Percentiles rank a stretch among this genome's conserved stretches.
These are phyloP conservation scores for Xerocomus minutiporus DNA, from an alignment of 1,284 basidiomycete species.

Conservation along the genomic window DNA sequence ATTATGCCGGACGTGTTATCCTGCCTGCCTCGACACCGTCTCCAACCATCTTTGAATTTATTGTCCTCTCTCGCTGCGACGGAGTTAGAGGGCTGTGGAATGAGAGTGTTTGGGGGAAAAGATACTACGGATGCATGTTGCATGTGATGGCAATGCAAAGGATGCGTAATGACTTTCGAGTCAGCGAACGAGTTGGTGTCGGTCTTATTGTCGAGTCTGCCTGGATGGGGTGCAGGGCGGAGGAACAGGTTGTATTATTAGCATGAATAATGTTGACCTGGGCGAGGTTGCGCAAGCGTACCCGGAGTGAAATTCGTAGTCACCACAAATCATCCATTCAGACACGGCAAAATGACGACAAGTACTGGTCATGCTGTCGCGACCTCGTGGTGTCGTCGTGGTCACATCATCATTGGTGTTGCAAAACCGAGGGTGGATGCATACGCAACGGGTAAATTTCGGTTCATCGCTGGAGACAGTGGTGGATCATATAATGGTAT, in stretches of 20 bases:
- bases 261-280: slow-evolving; percentile 1
- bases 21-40: slow-evolving; percentile 14
- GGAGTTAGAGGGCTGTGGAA: slow-evolving; percentile 10
- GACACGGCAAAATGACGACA: too few species aligned
- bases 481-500: too few species aligned
- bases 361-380: too few species aligned
- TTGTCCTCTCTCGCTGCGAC: slow-evolving; percentile 19
- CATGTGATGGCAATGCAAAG: slow-evolving; percentile 22
- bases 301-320: too few species aligned
- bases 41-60: slow-evolving; percentile 7
- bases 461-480: too few species aligned
- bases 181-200: slow-evolving; percentile 14
- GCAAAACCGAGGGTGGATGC: too few species aligned
- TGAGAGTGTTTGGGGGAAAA: slow-evolving; percentile 8
- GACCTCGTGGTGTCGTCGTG: too few species aligned
- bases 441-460: too few species aligned
- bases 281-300: background rate
- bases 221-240: slow-evolving; percentile 7
- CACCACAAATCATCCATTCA: background rate
- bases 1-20: slow-evolving; percentile 17
- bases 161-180: background rate
- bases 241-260: slow-evolving; percentile 11
- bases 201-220: slow-evolving; percentile 14
- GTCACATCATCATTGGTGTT: too few species aligned
- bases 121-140: slow-evolving; percentile 17